Evolutionary conservation across 148 eudicot genomes (phyloP), one percentile per base, ranked within the genome.

Genomic region (Rhododendron kiyosumense): DNA sequence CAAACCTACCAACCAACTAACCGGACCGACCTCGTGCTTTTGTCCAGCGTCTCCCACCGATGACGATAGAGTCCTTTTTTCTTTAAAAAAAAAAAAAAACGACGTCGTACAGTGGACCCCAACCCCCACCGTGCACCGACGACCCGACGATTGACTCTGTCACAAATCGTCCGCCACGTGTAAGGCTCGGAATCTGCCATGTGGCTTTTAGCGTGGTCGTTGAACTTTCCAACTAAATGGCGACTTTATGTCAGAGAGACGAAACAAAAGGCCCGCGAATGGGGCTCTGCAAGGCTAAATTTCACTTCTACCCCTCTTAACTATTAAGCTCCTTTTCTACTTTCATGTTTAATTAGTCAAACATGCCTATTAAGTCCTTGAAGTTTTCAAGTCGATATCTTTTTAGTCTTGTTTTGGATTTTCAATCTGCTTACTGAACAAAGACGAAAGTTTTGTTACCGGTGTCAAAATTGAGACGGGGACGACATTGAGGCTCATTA

Each of bases 241-340:
- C 36, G 28, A 32, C 81, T 54, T 84, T 75, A 51, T 75, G 81
- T 22, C 61, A 38, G 11, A 75, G 45, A 84, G 52, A 43, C 63
- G 22, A 32, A n/a, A 79, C 46, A 10, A 26, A 30, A 59, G 32
- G n/a, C 67, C 86, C 88, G 83, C 79, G 86, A 87, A 79, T 69
- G 36, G 24, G 32, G 13, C 13, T 49, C 61, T 54, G 22, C 65
- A 5, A 59, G 65, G 65, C n/a, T 59, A 59, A 49, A 49, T 22
- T 22, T 59, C 65, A 59, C n/a, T 59, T 59, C 65, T 20, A 59
- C 65, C 26, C 54, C 65, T 22, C 9, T n/a, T 1, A 59, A 59
- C 65, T 59, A 22, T 59, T 13, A 17, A 17, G 17, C 61, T 59
- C 65, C 65, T 20, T n/a, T 59, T 20, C 65, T 17, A 22, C 45